A percentile compares a stretch with the other conserved stretches of the same genome.
Conservation (phyloP, 768 basidiomycete genomes). For the Trametes cinnabarina region DNA sequence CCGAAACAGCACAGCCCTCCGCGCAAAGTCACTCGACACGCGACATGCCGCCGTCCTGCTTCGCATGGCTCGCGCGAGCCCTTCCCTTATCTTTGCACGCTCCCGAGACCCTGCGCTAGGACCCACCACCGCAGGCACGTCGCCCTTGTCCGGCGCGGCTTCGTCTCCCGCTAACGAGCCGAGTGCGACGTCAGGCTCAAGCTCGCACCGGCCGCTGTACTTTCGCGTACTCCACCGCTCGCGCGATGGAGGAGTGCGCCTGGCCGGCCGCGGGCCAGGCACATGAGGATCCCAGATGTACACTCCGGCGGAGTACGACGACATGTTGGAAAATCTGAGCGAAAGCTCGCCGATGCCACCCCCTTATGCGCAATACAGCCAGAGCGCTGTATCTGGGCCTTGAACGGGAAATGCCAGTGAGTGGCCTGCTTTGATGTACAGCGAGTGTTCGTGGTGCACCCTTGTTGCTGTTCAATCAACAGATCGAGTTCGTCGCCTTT, state of each 20-base stretch:
- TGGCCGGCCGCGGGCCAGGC: constrained; percentile 4
- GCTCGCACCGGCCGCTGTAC: not conserved
- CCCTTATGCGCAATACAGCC: constrained; percentile 3
- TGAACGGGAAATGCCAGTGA: not conserved
- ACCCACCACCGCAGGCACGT: not conserved
- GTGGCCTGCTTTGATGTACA: no score
- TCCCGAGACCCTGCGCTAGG: not conserved
- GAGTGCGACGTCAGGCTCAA: not conserved
- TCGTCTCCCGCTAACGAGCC: not conserved
- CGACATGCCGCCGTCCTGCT: not conserved
- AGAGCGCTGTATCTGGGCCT: no score
- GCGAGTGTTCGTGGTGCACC: not conserved
- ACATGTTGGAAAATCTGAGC: not conserved
- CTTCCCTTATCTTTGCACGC: not conserved
- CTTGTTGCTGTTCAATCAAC: no score
- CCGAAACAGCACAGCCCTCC: not conserved
- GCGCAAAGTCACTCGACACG: not conserved
- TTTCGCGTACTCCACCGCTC: not conserved
- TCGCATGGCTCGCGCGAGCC: constrained; percentile 1
- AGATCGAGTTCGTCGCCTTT: no score
- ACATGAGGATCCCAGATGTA: not conserved
- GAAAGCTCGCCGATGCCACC: constrained; percentile 9
- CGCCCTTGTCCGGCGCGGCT: not conserved
- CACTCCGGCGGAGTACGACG: constrained; percentile 7
- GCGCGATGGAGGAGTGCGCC: constrained; percentile 9